Evolutionary conservation across 108 stramenopile species (phyloP).

Genomic region (Cyclotella choctawhatcheeana): DNA sequence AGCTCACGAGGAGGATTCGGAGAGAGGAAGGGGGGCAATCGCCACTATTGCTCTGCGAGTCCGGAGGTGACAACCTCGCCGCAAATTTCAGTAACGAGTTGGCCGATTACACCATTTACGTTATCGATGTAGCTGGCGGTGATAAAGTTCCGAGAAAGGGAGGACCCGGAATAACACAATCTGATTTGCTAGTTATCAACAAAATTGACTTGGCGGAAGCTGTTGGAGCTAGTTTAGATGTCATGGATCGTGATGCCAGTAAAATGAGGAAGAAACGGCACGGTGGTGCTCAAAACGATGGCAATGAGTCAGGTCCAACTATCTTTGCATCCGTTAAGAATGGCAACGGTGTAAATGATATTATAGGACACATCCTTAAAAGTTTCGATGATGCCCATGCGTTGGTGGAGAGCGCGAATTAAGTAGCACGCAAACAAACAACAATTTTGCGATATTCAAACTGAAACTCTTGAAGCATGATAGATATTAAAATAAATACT

Average conservation of each 20-base stretch:
- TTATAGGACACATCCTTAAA: slow-evolving; percentile 67
- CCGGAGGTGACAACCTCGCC: slow-evolving; percentile 98
- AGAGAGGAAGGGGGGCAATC: slow-evolving; percentile 11
- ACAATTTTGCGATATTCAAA: too few species aligned
- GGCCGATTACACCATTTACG: slow-evolving; percentile 97
- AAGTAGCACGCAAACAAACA: too few species aligned
- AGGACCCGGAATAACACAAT: slow-evolving; percentile 97
- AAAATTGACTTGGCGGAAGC: slow-evolving; percentile 98
- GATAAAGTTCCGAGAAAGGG: slow-evolving; percentile 99
- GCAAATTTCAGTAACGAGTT: slow-evolving; percentile 95
- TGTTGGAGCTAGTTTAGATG: slow-evolving; percentile 94
- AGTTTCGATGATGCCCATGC: slow-evolving; percentile 48
- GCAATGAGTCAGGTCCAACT: slow-evolving; percentile 74
- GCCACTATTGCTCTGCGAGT: slow-evolving; percentile 91
- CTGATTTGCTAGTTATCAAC: slow-evolving; percentile 95
- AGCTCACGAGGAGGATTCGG: slow-evolving; percentile 73
- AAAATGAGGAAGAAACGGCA: slow-evolving; percentile 75
- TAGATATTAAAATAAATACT: too few species aligned
- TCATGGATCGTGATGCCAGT: slow-evolving; percentile 92
- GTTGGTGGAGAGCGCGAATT: slow-evolving; percentile 22
- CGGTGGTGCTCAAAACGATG: slow-evolving; percentile 12
- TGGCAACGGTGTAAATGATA: slow-evolving; percentile 76
- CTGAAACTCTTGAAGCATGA: too few species aligned
- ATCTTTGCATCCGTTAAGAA: slow-evolving; percentile 94
- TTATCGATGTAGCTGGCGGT: slow-evolving; percentile 99